Conservation (phyloP, 75 land plant species). For the Adiantum capillusveneris region DNA sequence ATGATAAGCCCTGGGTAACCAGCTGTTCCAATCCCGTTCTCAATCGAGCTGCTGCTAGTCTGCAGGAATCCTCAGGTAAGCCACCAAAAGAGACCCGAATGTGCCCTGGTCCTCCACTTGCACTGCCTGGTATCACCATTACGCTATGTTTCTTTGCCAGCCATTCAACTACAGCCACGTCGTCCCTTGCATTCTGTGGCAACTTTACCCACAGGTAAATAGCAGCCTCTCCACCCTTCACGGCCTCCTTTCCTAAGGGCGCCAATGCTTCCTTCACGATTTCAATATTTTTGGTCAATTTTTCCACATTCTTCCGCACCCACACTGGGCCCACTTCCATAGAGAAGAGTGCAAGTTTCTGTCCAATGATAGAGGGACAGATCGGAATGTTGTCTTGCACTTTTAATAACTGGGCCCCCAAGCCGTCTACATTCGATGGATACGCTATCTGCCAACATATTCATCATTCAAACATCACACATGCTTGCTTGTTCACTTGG, state of each 20-base stretch:
- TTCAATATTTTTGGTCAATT: constrained; percentile 47
- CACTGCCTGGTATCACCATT: constrained; percentile 76
- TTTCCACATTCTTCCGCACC: constrained; percentile 61
- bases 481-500: too few species aligned
- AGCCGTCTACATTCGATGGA: constrained; percentile 57
- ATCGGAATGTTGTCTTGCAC: constrained; percentile 96
- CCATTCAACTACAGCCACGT: constrained; percentile 71
- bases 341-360: constrained; percentile 67
- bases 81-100: constrained; percentile 91
- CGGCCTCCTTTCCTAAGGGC: constrained; percentile 62
- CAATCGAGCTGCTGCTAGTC: constrained; percentile 56
- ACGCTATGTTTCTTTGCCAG: constrained; percentile 59
- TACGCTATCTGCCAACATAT: constrained; percentile 88
- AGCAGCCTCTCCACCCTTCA: constrained; percentile 93
- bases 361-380: constrained; percentile 90
- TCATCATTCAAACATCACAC: too few species aligned
- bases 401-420: constrained; percentile 70
- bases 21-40: constrained; percentile 73
- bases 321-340: constrained; percentile 69
- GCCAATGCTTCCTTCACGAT: constrained; percentile 58
- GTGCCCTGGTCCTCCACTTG: constrained; percentile 76
- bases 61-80: constrained; percentile 40
- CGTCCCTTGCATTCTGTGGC: constrained; percentile 55
- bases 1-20: constrained; percentile 71
- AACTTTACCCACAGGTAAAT: constrained; percentile 94